Conservation (phyloP, 2,329 filamentous ascomycete genomes). For the Purpureocillium lavendulum region DNA sequence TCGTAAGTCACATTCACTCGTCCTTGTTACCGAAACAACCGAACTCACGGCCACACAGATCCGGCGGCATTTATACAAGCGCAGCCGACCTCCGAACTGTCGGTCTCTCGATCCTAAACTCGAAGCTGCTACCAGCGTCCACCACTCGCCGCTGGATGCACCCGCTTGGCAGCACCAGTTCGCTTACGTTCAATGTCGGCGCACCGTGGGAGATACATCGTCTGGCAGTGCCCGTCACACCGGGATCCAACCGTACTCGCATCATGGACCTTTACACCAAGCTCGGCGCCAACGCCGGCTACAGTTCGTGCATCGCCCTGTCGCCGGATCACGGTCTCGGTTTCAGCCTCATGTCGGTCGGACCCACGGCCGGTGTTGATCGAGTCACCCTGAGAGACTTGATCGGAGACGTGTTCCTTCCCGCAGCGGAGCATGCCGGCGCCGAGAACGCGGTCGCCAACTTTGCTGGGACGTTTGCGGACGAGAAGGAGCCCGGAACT, state of each 20-base stretch:
- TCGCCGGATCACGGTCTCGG: conserved; percentile 14
- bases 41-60: conserved; percentile 1
- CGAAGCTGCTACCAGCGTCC: conserved; percentile 5
- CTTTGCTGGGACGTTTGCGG: conserved; percentile 10
- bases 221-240: conserved; percentile 1
- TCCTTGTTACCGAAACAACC: no score
- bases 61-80: conserved; percentile 7
- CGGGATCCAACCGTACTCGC: conserved; percentile 12
- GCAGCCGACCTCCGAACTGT: conserved; percentile 6
- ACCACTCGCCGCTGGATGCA: conserved; percentile 11
- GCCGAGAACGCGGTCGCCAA: conserved; percentile 10
- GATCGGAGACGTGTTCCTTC: conserved; percentile 10
- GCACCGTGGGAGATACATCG: conserved; percentile 13
- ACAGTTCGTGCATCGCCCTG: conserved; percentile 13
- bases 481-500: neutral
- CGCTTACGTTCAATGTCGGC: conserved; percentile 8
- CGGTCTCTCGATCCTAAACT: conserved; percentile 12
- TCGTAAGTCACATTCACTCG: conserved; percentile 1
- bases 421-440: conserved; percentile 11
- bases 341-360: conserved; percentile 18
- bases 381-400: conserved; percentile 9
- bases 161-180: conserved; percentile 7
- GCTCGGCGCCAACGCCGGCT: conserved; percentile 16
- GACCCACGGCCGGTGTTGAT: conserved; percentile 9
- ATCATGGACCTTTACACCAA: conserved; percentile 19